phyloP scores from a whole-genome alignment of 1,139 yeast species.

The Candida albicans region DNA sequence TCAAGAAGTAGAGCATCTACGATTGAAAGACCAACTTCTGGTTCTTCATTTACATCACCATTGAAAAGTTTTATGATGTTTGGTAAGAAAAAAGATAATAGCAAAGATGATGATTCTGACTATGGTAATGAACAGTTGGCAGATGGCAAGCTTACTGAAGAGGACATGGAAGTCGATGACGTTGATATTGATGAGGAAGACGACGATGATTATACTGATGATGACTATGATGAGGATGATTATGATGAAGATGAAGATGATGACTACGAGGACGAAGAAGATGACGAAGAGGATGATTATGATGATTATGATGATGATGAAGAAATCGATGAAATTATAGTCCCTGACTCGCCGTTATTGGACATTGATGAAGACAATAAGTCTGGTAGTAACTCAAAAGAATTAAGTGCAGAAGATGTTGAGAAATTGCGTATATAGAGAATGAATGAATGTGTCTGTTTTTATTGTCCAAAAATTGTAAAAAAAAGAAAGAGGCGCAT shows the following conservation, averaged over 20 bases:
- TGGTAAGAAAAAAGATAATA: slow-evolving; percentile 22
- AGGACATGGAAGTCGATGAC: slow-evolving; percentile 16
- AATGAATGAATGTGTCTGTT: not conserved
- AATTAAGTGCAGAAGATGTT: slow-evolving; percentile 15
- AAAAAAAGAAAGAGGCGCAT: too few species aligned
- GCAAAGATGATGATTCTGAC: slow-evolving; percentile 19
- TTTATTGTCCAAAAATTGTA: too few species aligned
- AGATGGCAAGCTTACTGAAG: slow-evolving; percentile 16
- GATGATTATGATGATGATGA: slow-evolving; percentile 29
- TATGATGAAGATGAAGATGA: slow-evolving; percentile 23
- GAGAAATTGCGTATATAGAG: slow-evolving; percentile 6
- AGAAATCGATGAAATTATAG: slow-evolving; percentile 22
- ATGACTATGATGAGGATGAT: slow-evolving; percentile 20
- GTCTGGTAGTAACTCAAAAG: slow-evolving; percentile 19
- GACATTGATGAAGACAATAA: slow-evolving; percentile 21
- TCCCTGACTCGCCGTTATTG: not conserved
- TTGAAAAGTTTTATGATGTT: slow-evolving; percentile 45
- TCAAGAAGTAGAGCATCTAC: slow-evolving; percentile 11
- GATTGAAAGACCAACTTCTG: slow-evolving; percentile 35
- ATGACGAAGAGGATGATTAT: slow-evolving; percentile 31
- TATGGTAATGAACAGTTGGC: slow-evolving; percentile 14
- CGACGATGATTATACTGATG: slow-evolving; percentile 18
- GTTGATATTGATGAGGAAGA: slow-evolving; percentile 19
- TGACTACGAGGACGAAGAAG: slow-evolving; percentile 30
- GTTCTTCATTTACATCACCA: slow-evolving; percentile 43